Conservation (phyloP, 306 rosid species). For the Delonix regia region DNA sequence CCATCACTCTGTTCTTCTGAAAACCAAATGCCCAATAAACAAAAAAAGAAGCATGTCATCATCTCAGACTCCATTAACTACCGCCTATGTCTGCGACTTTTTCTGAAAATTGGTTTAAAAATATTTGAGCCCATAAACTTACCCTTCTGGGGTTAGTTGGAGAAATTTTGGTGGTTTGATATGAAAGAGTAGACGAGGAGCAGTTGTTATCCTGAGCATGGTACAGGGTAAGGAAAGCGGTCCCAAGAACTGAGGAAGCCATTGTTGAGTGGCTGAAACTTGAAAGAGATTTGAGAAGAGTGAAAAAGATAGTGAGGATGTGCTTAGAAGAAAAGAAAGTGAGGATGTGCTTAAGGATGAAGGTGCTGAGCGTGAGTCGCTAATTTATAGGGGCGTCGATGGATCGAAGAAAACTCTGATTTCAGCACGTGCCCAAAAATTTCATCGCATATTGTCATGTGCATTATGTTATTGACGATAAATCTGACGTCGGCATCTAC, state of each 20-base stretch:
- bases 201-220: conserved; percentile 33
- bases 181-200: conserved; percentile 6
- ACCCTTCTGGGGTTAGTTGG: conserved; percentile 31
- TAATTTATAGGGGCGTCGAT: no score
- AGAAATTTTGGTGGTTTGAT: conserved; percentile 11
- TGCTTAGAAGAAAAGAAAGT: neutral
- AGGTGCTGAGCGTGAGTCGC: neutral
- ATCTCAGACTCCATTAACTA: neutral
- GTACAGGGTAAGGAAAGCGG: conserved; percentile 37
- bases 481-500: no score
- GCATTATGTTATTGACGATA: no score
- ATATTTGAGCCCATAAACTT: neutral
- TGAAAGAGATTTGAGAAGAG: neutral
- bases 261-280: conserved; percentile 1
- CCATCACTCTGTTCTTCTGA: conserved; percentile 41
- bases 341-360: neutral
- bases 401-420: no score
- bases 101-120: neutral
- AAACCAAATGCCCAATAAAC: neutral
- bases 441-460: no score
- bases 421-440: no score
- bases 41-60: neutral
- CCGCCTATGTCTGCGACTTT: no score
- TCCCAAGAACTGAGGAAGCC: conserved; percentile 49
- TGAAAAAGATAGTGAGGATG: neutral